Percentiles rank a stretch among this genome's conserved stretches.
These are phyloP conservation scores for Coccinonectria pachysandricola DNA, from an alignment of 2,329 filamentous ascomycete genomes.

Conservation along the genomic window DNA sequence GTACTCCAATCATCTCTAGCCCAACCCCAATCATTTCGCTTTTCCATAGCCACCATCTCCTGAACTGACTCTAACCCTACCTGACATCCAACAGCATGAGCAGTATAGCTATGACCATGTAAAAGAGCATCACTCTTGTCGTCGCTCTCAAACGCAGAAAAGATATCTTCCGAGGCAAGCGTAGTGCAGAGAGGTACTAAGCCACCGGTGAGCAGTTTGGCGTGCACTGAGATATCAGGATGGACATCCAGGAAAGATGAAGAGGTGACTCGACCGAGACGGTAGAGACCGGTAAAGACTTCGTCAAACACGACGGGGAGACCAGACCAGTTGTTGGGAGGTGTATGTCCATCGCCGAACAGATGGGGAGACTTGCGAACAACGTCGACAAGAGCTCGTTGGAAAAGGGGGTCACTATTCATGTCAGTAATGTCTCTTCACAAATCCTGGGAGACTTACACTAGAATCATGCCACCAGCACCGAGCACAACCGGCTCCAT, in stretches of 20 bases:
- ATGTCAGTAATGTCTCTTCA: too few relatives aligned
- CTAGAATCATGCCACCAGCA: conserved; percentile 75
- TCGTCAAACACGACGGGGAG: conserved; percentile 77
- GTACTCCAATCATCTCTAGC: conserved; percentile 7
- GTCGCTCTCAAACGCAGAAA: conserved; percentile 56
- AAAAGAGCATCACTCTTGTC: conserved; percentile 71
- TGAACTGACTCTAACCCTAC: conserved; percentile 60
- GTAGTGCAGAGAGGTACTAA: conserved; percentile 69
- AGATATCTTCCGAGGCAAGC: conserved; percentile 62
- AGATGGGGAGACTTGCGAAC: conserved; percentile 50
- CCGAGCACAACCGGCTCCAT: conserved; percentile 74
- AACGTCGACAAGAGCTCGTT: conserved; percentile 56
- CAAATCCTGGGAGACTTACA: conserved; percentile 35
- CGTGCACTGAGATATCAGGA: conserved; percentile 70
- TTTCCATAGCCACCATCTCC: conserved; percentile 49
- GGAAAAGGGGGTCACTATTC: conserved; percentile 67
- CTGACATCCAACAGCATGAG: conserved; percentile 70
- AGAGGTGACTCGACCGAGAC: conserved; percentile 62
- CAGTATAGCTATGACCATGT: conserved; percentile 82
- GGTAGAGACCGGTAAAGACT: conserved; percentile 78
- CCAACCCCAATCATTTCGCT: conserved; percentile 41
- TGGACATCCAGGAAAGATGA: conserved; percentile 58
- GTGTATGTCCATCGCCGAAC: conserved; percentile 29
- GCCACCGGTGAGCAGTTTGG: conserved; percentile 75
- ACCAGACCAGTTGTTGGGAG: conserved; percentile 49